These are phyloP conservation scores for Trametes cubensis DNA, from an alignment of 768 basidiomycete genomes.

Conservation along the genomic window DNA sequence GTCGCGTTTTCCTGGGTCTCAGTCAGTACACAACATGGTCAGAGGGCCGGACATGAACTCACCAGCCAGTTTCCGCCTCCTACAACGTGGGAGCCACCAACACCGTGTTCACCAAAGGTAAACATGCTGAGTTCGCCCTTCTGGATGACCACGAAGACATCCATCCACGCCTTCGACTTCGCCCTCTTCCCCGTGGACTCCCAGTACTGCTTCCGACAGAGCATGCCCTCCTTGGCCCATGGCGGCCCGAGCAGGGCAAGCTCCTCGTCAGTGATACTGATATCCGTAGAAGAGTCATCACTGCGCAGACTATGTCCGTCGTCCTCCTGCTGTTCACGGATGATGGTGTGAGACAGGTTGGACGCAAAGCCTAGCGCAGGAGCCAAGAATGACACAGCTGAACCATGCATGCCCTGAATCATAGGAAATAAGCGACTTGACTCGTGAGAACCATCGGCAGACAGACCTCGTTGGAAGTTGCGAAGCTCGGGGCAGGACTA, in stretches of 20 bases:
- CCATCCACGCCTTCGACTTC: conserved; percentile 89
- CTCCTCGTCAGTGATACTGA: conserved; percentile 94
- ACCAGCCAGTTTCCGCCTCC: conserved; percentile 99
- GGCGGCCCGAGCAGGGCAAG: conserved; percentile 93
- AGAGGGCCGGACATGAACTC: conserved; percentile 39
- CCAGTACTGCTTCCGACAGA: conserved; percentile 94
- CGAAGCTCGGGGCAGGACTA: conserved; percentile 95
- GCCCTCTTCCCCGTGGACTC: conserved; percentile 82
- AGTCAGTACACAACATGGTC: conserved; percentile 15
- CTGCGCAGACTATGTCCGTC: conserved; percentile 78
- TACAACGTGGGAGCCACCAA: conserved; percentile 64
- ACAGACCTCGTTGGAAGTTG: conserved; percentile 83
- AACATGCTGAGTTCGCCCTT: conserved; percentile 97
- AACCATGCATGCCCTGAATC: conserved; percentile 57
- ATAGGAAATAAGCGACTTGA: background rate
- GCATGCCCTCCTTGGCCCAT: conserved; percentile 98
- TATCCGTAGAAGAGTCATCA: conserved; percentile 63
- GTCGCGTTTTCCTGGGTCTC: conserved; percentile 76
- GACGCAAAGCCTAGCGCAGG: conserved; percentile 96
- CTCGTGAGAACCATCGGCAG: background rate
- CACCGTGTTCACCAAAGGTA: conserved; percentile 78
- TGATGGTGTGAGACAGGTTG: conserved; percentile 94
- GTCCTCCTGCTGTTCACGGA: conserved; percentile 89
- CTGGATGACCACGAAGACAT: conserved; percentile 95
- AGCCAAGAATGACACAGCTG: conserved; percentile 70